Evolutionary conservation across 345 rosid genomes (phyloP).

Genomic region (Populus alba): DNA sequence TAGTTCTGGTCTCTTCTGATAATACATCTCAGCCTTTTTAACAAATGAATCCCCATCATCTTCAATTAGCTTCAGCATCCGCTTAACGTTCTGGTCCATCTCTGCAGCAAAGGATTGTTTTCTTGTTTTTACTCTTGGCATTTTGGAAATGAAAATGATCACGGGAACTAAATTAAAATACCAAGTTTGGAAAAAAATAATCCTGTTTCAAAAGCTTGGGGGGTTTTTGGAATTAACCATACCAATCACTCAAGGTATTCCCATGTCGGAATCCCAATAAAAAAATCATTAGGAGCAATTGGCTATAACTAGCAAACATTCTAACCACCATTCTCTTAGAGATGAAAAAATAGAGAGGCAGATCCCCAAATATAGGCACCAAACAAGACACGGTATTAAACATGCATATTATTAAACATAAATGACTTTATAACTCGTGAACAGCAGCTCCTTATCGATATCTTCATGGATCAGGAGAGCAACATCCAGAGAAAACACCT

Average conservation of each 20-base stretch:
- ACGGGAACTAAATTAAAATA: not conserved
- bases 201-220: not conserved
- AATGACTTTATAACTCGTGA: not conserved
- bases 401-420: not conserved
- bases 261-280: not conserved
- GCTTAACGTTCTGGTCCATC: conserved; percentile 42
- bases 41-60: conserved; percentile 37
- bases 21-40: conserved; percentile 31
- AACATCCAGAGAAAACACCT: not conserved
- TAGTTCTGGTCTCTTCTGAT: conserved; percentile 45
- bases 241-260: not conserved
- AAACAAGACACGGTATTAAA: not conserved
- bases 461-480: not conserved
- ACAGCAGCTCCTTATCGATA: not conserved
- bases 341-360: conserved; percentile 5
- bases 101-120: conserved; percentile 31
- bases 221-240: not conserved
- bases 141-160: conserved; percentile 4
- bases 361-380: conserved; percentile 8
- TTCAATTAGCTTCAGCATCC: conserved; percentile 46
- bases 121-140: conserved; percentile 11
- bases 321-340: conserved; percentile 7
- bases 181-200: not conserved
- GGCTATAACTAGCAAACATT: conserved; percentile 9
- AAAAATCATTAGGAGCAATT: not conserved